Evolutionary conservation across 352 stramenopile species (phyloP).

Genomic region (Phytophthora pisi): DNA sequence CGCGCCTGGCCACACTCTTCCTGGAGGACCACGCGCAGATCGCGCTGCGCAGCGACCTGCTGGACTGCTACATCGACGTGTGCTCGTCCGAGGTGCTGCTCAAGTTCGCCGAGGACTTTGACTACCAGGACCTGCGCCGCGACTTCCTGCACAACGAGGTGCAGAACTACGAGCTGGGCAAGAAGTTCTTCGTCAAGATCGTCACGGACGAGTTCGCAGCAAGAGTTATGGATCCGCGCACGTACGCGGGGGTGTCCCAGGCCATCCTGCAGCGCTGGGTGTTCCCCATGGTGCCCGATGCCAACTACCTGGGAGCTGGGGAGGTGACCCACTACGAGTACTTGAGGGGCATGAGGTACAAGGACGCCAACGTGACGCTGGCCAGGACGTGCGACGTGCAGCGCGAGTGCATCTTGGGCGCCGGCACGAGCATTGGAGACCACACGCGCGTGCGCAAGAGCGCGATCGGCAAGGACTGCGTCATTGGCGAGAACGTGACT

Average conservation of each 20-base stretch:
- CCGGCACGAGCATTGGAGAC: slow-evolving; percentile 59
- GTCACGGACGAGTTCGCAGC: slow-evolving; percentile 93
- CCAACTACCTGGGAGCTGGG: slow-evolving; percentile 71
- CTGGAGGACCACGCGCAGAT: slow-evolving; percentile 89
- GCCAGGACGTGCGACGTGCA: slow-evolving; percentile 70
- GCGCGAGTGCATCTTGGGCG: slow-evolving; percentile 78
- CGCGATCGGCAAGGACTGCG: slow-evolving; percentile 72
- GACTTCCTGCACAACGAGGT: slow-evolving; percentile 98
- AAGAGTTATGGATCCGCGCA: slow-evolving; percentile 93
- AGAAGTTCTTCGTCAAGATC: slow-evolving; percentile 96
- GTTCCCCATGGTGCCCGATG: slow-evolving; percentile 96
- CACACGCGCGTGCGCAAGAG: slow-evolving; percentile 63
- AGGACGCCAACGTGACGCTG: slow-evolving; percentile 70
- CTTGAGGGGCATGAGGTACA: slow-evolving; percentile 85
- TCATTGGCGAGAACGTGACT: slow-evolving; percentile 70
- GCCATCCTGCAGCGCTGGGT: slow-evolving; percentile 96
- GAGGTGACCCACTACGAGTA: slow-evolving; percentile 75
- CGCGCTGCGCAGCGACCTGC: slow-evolving; percentile 91
- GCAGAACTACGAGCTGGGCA: slow-evolving; percentile 97
- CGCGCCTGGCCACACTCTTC: slow-evolving; percentile 71
- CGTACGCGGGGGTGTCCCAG: slow-evolving; percentile 92
- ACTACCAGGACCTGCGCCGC: slow-evolving; percentile 95
- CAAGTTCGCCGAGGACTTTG: slow-evolving; percentile 98
- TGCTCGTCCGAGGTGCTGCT: slow-evolving; percentile 98
- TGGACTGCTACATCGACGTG: slow-evolving; percentile 98